These are phyloP conservation scores for Alternaria metachromatica DNA, from an alignment of 2,329 filamentous ascomycete species.

Conservation along the genomic window DNA sequence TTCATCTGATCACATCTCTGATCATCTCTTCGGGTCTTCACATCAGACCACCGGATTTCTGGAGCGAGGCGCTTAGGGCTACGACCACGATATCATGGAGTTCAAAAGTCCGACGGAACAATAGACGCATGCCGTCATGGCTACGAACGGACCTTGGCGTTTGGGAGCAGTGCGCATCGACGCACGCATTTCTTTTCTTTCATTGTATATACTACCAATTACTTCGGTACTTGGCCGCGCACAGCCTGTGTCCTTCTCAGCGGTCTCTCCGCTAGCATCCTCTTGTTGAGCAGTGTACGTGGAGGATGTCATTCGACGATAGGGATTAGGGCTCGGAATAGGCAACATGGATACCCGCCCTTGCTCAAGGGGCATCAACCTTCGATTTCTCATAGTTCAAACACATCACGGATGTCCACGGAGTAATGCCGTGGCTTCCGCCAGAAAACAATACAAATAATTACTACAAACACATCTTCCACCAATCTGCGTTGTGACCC, in stretches of 20 bases:
- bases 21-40: constrained; percentile 2
- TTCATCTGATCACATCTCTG: constrained; percentile 3
- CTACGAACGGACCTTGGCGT: constrained; percentile 39
- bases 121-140: constrained; percentile 52
- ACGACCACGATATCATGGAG: constrained; percentile 16
- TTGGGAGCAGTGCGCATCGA: constrained; percentile 12
- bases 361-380: constrained; percentile 34
- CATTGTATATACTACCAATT: constrained; percentile 21
- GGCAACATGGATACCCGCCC: constrained; percentile 45
- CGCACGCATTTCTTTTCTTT: constrained; percentile 19
- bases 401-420: neutral
- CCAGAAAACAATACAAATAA: constrained; percentile 1
- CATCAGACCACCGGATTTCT: neutral
- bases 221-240: constrained; percentile 5
- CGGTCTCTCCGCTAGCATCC: constrained; percentile 1
- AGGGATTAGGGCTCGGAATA: constrained; percentile 19
- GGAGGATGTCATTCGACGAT: constrained; percentile 16
- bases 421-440: neutral
- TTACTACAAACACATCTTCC: neutral
- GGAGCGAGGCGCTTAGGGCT: constrained; percentile 20
- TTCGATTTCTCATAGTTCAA: constrained; percentile 16
- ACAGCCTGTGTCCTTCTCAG: neutral
- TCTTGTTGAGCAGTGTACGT: constrained; percentile 8
- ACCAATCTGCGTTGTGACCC: neutral
- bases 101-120: constrained; percentile 34